phyloP scores from a whole-genome alignment of 495 filamentous ascomycete species.

The Neurospora africana region DNA sequence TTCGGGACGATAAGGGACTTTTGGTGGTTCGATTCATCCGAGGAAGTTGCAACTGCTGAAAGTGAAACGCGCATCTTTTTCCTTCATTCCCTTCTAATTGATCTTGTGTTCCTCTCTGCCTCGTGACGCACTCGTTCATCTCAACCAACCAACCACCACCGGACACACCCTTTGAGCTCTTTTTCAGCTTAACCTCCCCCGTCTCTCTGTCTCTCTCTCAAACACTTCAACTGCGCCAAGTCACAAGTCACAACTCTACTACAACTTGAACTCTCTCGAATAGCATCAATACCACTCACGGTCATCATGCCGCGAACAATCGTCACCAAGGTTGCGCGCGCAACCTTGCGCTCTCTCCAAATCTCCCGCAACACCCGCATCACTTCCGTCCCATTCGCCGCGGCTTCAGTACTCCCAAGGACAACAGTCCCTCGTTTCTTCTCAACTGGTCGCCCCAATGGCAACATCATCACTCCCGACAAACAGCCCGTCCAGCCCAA shows the following conservation, averaged over 20 bases:
- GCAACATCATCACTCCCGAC: conserved; percentile 25
- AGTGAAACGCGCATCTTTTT: not conserved
- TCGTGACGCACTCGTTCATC: not conserved
- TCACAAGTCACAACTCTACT: not conserved
- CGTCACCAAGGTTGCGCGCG: conserved; percentile 16
- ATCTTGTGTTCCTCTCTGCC: not conserved
- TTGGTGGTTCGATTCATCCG: not conserved
- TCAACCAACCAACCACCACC: not conserved
- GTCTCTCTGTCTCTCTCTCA: not conserved
- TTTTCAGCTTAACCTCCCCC: not conserved
- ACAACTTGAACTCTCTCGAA: not conserved
- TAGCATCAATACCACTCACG: not conserved
- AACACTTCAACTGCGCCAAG: not conserved
- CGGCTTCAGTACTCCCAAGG: not conserved
- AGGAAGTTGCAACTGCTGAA: not conserved
- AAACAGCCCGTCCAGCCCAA: conserved; percentile 13
- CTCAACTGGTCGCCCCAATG: conserved; percentile 9
- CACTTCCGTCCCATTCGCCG: conserved; percentile 2
- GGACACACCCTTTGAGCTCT: not conserved
- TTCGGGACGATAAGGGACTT: not conserved
- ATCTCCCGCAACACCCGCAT: not conserved
- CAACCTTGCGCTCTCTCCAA: conserved; percentile 11
- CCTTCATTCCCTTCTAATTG: not conserved
- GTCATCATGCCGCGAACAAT: conserved; percentile 20
- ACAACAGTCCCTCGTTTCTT: not conserved